Base-by-base conservation (phyloP, 139 green algal species). In the Tetraselmis striata region DNA sequence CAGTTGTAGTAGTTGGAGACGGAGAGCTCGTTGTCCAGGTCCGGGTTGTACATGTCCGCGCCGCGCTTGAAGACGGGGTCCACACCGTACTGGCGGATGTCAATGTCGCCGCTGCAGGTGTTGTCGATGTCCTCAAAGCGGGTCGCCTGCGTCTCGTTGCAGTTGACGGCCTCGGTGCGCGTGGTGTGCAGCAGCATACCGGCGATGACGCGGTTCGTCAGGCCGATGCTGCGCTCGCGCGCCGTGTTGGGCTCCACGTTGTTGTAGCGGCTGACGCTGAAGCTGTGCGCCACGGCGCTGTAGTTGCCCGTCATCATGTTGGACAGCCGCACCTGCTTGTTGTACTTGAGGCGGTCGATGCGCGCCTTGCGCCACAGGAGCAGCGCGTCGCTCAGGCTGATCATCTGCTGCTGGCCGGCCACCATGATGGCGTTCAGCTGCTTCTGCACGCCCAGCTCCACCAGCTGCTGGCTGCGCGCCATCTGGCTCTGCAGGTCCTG, bases 1-100 rank as follows among this genome's bases (percentile, higher is more conserved):
- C 93, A 96, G 86, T 96, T 93, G 91, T 96, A 96, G 83, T 88
- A 90, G 0, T 80, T 31, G 5, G 79, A 22, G 22, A 90, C 84
- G 32, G 86, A 81, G 5, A 80, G 80, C 26, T 81, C 67, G 77
- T 94, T 90, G 82, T 93, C 90, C 30, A 91, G 87, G 59, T 93
- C 88, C 1, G 88, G 59, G 77, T 95, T 92, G 87, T 92, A 96
- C n/a, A 91, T 82, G 1, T 83, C 78, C 1, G 90, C 90, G 74
- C 92, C 93, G 11, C 84, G 76, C 84, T 95, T 95, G 90, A 96
- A 96, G 0, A 93, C 86, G 1, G 93, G 92, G 82, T 96, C 93
- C 30, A 94, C 86, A 25, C 92, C 92, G 80, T 90, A 96, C 0
- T 89, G 59, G 29, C 82, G 25, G 74, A 5, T 25, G 82, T 77